Evolutionary conservation across 2,329 filamentous ascomycete species (phyloP), one percentile per base, ranked within the genome.

Genomic region (Dactylellina leptospora): DNA sequence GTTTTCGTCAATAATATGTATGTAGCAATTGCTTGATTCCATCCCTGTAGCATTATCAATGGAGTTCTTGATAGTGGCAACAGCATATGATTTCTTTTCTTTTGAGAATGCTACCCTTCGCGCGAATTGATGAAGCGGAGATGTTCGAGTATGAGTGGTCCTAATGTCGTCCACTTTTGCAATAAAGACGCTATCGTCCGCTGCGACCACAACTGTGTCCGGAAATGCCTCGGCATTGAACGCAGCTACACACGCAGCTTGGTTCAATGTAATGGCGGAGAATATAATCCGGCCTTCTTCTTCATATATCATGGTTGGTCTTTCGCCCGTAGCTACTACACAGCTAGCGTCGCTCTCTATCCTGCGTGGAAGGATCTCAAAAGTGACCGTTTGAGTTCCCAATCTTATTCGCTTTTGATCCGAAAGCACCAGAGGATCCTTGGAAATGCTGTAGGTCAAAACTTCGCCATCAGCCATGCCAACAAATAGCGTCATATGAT

Each of bases 391-490:
- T 71, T 92, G 89, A 11, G 90, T 93, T 22, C 95, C 93, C 10
- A 99, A 83, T 0, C 93, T 87, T 22, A 96, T 88, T 76, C 88
- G 92, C 78, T 93, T 96, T 74, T 89, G 87, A 0, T 87, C 85
- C 0, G 87, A 88, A 1, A 97, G 81, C 0, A 85, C 16, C 50
- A 36, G 81, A 70, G 85, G 86, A n/a, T 85, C 85, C 0, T 82
- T 80, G 28, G 90, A 85, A 33, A 96, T 84, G 28, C 87, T 86
- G 78, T 93, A 97, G 0, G 90, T 95, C 54, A 96, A 85, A 0
- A 99, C 90, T 73, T 90, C 91, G 2, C 95, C 95, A 79, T 97
- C 93, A 50, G 96, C 92, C 85, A 97, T 90, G 10, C 93, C 90
- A 28, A 96, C 85, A 73, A 99, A 90, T 0, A 99, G 83, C 0